Conservation (phyloP, 495 filamentous ascomycete species). For the Hapsidospora chrysogenum region DNA sequence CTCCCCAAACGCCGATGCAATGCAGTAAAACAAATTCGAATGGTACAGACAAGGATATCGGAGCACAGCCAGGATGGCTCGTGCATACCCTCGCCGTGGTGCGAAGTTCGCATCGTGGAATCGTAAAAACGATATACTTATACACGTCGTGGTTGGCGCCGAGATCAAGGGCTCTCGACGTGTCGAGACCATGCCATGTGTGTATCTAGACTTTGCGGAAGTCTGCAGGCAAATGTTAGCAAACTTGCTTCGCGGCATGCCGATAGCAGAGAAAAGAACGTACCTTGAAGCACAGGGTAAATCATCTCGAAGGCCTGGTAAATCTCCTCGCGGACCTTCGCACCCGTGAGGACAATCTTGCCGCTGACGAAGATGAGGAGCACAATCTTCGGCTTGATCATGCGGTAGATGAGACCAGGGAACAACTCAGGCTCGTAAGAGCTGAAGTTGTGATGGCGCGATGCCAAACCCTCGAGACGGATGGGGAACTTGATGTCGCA, state of each 20-base stretch:
- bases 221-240: slow-evolving; percentile 15
- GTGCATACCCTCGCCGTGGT: too few species aligned
- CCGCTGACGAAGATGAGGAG: slow-evolving; percentile 97
- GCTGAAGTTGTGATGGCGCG: slow-evolving; percentile 96
- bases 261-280: too few species aligned
- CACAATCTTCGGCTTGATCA: slow-evolving; percentile 99
- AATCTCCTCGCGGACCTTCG: slow-evolving; percentile 97
- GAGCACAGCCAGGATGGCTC: too few species aligned
- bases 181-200: slow-evolving; percentile 7
- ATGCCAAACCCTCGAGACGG: slow-evolving; percentile 85
- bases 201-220: slow-evolving; percentile 31
- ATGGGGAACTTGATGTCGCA: slow-evolving; percentile 99
- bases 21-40: slow-evolving; percentile 17
- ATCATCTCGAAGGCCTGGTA: slow-evolving; percentile 98
- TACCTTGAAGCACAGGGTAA: slow-evolving; percentile 93
- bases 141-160: slow-evolving; percentile 35
- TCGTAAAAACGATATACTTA: slow-evolving; percentile 36
- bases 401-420: slow-evolving; percentile 97
- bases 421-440: slow-evolving; percentile 98
- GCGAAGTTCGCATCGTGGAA: too few species aligned
- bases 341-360: slow-evolving; percentile 96
- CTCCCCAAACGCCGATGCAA: slow-evolving; percentile 37
- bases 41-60: slow-evolving; percentile 10
- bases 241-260: too few species aligned
- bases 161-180: slow-evolving; percentile 23